Base-by-base conservation (phyloP, 352 stramenopile species). In the Thalassiosira pacifica region DNA sequence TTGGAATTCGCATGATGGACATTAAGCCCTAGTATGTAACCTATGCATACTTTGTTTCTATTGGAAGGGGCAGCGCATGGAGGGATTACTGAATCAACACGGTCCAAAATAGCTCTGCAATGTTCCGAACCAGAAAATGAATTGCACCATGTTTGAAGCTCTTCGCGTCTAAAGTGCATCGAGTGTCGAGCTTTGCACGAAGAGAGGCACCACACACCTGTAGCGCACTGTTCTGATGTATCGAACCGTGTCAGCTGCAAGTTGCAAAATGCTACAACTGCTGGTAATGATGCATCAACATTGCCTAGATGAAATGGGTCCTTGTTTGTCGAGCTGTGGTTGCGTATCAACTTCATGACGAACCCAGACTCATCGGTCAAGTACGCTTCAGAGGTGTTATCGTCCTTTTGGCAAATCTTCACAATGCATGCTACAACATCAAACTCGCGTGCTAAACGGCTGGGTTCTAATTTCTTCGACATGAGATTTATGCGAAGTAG, bases 241-340 rank as follows among this genome's bases (percentile, higher is more conserved):
- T 93, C 91, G 85, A 93, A 93, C 13, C 82, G 76, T 67, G 76
- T 29, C 22, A 95, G 34, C 31, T 79, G 32, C 2, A 95, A 68
- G 74, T 94, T 88, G 37, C 71, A 79, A 70, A 93, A 90, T 48
- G 76, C 82, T 27, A 89, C 71, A 24, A 89, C 72, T n/a, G 29
- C 42, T 11, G 71, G 69, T n/a, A 64, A 31, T 40, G 52, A 45
- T 76, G 81, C 26, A 52, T 70, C 55, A 42, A 64, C 31, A 31
- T 72, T 84, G 3, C 81, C 82, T 16, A 90, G 66, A 45, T 77
- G 71, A 67, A 86, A 90, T 72, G 76, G 75, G 60, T 88, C 80
- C 0, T 65, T 77, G 42, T 82, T 80, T 5, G 55, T 19, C 18
- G 71, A 27, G 42, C 59, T 84, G 19, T 84, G 64, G 69, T 82